Evolutionary conservation across 2,329 filamentous ascomycete genomes (phyloP).

Genomic region (Macrophomina pseudophaseolina): DNA sequence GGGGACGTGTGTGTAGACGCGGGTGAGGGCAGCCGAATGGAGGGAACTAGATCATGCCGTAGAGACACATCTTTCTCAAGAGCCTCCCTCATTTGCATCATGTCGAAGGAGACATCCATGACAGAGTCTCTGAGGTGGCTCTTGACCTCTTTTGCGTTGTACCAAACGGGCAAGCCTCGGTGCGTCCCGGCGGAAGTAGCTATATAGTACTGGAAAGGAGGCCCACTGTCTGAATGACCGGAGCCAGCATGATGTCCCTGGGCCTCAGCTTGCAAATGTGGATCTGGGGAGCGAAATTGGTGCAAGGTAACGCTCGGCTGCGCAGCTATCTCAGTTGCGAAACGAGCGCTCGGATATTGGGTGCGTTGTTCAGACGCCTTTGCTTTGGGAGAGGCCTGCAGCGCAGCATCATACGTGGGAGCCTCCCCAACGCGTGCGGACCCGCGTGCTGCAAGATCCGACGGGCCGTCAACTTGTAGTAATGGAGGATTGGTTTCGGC

Average conservation of each 20-base stretch:
- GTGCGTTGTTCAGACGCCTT: not conserved
- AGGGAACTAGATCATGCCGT: not conserved
- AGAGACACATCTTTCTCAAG: not conserved
- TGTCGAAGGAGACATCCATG: constrained; percentile 8
- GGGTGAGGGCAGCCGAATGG: constrained; percentile 19
- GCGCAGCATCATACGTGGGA: not conserved
- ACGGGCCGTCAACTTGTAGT: constrained; percentile 11
- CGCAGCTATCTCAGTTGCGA: not conserved
- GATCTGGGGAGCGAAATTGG: constrained; percentile 20
- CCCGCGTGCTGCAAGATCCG: not conserved
- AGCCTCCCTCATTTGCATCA: constrained; percentile 1
- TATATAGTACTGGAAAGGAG: constrained; percentile 2
- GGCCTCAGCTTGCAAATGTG: constrained; percentile 13
- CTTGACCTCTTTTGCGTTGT: constrained; percentile 11
- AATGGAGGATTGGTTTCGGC: not conserved
- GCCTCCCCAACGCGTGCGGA: not conserved
- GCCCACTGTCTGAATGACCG: not conserved
- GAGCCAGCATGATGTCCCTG: not conserved
- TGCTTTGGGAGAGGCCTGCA: not conserved
- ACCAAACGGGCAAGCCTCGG: constrained; percentile 15
- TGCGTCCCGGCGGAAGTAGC: constrained; percentile 17
- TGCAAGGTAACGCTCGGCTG: constrained; percentile 11
- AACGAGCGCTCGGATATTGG: constrained; percentile 20
- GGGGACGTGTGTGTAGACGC: constrained; percentile 6
- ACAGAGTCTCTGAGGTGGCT: constrained; percentile 11